These are phyloP conservation scores for Senna siamea DNA, from an alignment of 306 rosid species.

Conservation along the genomic window DNA sequence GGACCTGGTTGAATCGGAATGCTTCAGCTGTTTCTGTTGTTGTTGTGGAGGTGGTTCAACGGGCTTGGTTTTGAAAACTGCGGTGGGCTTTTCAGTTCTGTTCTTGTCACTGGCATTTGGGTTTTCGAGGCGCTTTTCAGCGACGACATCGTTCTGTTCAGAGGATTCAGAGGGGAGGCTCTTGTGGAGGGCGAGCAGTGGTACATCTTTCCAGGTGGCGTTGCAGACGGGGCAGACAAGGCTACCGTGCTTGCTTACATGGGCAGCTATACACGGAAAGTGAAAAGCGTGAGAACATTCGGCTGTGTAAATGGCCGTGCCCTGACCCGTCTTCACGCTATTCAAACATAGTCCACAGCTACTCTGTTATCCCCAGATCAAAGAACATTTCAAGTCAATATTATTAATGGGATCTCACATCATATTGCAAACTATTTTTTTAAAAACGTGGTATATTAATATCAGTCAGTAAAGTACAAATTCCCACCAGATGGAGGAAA, in stretches of 20 bases:
- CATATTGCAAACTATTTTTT: too few relatives aligned
- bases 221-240: conserved; percentile 74
- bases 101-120: conserved; percentile 20
- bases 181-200: conserved; percentile 55
- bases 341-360: conserved; percentile 75
- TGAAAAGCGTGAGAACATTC: conserved; percentile 82
- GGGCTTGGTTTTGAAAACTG: conserved; percentile 17
- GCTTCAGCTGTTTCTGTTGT: background rate
- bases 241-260: conserved; percentile 48
- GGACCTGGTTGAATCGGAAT: conserved; percentile 33
- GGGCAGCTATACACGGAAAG: conserved; percentile 70
- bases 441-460: too few relatives aligned
- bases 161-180: conserved; percentile 26
- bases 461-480: too few relatives aligned
- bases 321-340: conserved; percentile 72
- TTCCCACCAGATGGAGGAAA: too few relatives aligned
- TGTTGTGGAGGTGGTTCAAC: background rate
- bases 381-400: background rate
- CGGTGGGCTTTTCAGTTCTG: conserved; percentile 33
- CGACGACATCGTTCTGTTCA: conserved; percentile 15
- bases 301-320: conserved; percentile 85
- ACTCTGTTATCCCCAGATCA: conserved; percentile 46
- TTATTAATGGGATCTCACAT: background rate
- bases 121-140: background rate
- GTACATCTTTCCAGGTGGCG: conserved; percentile 67